Evolutionary conservation across 345 rosid species (phyloP).

Genomic region (Anastatica hierochuntica): DNA sequence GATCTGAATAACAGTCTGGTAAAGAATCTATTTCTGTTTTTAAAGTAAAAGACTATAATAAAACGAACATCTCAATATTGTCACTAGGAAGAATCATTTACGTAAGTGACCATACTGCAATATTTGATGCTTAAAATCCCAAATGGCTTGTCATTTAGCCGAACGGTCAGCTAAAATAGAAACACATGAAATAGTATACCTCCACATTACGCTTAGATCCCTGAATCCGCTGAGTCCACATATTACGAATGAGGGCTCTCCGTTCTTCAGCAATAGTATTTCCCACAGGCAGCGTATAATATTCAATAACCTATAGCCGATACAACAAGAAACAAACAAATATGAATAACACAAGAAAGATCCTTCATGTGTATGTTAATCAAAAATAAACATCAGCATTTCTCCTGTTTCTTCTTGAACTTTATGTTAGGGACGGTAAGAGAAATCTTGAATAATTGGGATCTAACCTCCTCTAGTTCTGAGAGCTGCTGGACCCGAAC

Average conservation of each 20-base stretch:
- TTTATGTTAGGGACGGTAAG: constrained; percentile 10
- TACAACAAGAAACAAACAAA: constrained; percentile 4
- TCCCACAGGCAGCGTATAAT: constrained; percentile 73
- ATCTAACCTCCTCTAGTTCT: constrained; percentile 88
- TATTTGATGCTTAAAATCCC: constrained; percentile 12
- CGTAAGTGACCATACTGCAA: background rate
- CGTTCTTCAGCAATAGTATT: constrained; percentile 77
- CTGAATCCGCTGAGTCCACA: constrained; percentile 97
- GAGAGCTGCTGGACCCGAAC: constrained; percentile 98
- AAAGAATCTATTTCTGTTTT: constrained; percentile 1
- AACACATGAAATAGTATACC: constrained; percentile 36
- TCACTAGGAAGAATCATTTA: too few species aligned
- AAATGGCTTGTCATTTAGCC: constrained; percentile 3
- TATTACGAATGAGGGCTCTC: constrained; percentile 78
- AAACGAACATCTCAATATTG: too few species aligned
- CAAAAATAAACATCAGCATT: constrained; percentile 8
- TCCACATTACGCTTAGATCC: constrained; percentile 96
- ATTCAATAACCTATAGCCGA: constrained; percentile 72
- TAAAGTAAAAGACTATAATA: background rate
- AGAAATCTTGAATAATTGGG: constrained; percentile 10
- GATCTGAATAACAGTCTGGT: background rate
- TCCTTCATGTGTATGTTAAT: constrained; percentile 8
- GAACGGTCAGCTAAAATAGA: constrained; percentile 3
- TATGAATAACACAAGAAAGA: constrained; percentile 8
- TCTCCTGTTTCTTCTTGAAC: constrained; percentile 10